These are phyloP conservation scores for Naumovozyma baii DNA, from an alignment of 805 yeast genomes.

Conservation along the genomic window DNA sequence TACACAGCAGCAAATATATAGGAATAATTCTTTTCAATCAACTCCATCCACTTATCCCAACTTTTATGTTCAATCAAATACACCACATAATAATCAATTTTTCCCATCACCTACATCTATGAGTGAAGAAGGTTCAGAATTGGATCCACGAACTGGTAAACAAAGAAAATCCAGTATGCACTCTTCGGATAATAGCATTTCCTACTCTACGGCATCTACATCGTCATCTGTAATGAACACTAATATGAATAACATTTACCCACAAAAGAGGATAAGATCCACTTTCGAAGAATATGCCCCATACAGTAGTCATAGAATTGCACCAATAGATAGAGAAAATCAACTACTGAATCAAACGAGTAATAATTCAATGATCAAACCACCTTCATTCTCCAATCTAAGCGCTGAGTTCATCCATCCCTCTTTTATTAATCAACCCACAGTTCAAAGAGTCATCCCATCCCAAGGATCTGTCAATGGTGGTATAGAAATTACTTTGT, in stretches of 20 bases:
- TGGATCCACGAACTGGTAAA: slow-evolving; percentile 19
- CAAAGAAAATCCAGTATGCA: neutral
- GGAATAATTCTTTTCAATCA: neutral
- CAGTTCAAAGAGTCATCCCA: slow-evolving; percentile 80
- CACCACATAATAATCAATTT: neutral
- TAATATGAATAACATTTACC: slow-evolving; percentile 1
- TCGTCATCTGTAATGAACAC: neutral
- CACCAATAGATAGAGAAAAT: neutral
- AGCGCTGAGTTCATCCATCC: neutral
- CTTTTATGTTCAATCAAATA: slow-evolving; percentile 1
- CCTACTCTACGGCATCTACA: neutral
- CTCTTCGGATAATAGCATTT: neutral
- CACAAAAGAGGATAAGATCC: neutral
- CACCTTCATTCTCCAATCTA: neutral
- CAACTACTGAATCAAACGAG: neutral
- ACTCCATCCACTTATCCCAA: slow-evolving; percentile 1
- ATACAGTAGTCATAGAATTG: neutral
- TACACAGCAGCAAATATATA: too few relatives aligned
- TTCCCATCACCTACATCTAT: slow-evolving; percentile 51
- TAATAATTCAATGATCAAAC: neutral
- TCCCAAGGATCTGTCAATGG: slow-evolving; percentile 92
- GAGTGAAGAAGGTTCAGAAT: slow-evolving; percentile 49
- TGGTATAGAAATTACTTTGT: slow-evolving; percentile 84
- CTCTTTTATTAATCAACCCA: slow-evolving; percentile 31
- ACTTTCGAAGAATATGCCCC: neutral